Base-by-base conservation (phyloP, 2,329 filamentous ascomycete species). In the Madurella mycetomatis region DNA sequence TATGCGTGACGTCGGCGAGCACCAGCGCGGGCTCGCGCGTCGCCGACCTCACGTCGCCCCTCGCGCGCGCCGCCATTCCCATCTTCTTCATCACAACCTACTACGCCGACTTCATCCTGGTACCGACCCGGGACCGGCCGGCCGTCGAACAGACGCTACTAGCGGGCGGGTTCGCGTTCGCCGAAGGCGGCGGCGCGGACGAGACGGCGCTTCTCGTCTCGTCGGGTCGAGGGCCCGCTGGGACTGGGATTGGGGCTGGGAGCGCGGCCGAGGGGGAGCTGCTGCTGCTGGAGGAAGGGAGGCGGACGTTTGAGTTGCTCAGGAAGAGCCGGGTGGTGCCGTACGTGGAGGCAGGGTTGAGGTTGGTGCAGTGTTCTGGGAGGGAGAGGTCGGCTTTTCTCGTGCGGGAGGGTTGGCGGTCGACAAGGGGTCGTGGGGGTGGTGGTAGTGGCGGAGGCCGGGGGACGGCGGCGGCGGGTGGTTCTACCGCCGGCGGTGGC, bases 11-110 rank as follows among this genome's bases (percentile, higher is more conserved):
- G 58, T 91, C 89, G 59, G 88, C 92, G 62, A 91, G 92, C 8
- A 85, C 96, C 63, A 92, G 96, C 67, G 92, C 92, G 9, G 92
- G 91, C 7, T 90, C 92, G 63, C 83, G 92, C 53, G 92, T 99
- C 7, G 82, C 96, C 64, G 92, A 97, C 67, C 73, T 99, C 58
- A 96, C 92, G 8, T 92, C 86, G 50, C 94, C 92, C 5, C 78
- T 97, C 32, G 92, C 94, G 30, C 80, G 96, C 68, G 92, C 92
- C 47, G 90, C 90, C 63, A 94, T 97, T 49, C 89, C 92, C 50
- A 95, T 99, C 67, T 96, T 97, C 77, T 97, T 97, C 79, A 95
- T 96, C 69, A 96, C 92, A 3, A 96, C 91, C 32, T 99, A 97
- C 72, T 97, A 95, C 72, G 94, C 89, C 34, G 92, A 99, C 73